Percentiles rank a stretch among this genome's conserved stretches.
phyloP scores from a whole-genome alignment of 1,284 basidiomycete genomes.

The Puccinia triticina region DNA sequence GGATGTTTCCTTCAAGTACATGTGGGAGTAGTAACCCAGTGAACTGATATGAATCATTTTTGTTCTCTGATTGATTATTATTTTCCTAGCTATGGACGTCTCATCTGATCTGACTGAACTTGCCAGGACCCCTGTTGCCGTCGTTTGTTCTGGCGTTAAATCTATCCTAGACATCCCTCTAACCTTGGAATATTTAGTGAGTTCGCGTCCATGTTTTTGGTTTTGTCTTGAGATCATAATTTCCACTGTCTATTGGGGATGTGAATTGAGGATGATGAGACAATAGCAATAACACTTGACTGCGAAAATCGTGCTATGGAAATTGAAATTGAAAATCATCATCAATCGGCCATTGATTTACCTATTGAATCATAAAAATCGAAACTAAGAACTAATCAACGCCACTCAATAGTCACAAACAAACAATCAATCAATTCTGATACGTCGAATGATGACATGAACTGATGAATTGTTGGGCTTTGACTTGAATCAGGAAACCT shows the following conservation, averaged over 20 bases:
- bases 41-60: neutral
- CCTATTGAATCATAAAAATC: no score
- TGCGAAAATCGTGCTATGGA: no score
- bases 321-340: no score
- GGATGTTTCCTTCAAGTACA: neutral
- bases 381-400: no score
- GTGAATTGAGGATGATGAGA: no score
- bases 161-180: conserved; percentile 89
- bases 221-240: no score
- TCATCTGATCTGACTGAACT: conserved; percentile 82
- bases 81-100: conserved; percentile 81
- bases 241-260: no score
- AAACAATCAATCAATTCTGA: no score
- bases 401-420: no score
- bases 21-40: neutral
- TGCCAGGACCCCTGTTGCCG: conserved; percentile 78
- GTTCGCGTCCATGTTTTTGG: neutral
- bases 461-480: neutral
- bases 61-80: neutral
- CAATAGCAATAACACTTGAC: no score
- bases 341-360: no score
- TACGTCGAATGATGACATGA: no score
- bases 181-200: conserved; percentile 83
- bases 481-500: conserved; percentile 74
- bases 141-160: conserved; percentile 93